These are phyloP conservation scores for Cladosporium colombiae DNA, from an alignment of 2,329 filamentous ascomycete genomes.

Conservation along the genomic window DNA sequence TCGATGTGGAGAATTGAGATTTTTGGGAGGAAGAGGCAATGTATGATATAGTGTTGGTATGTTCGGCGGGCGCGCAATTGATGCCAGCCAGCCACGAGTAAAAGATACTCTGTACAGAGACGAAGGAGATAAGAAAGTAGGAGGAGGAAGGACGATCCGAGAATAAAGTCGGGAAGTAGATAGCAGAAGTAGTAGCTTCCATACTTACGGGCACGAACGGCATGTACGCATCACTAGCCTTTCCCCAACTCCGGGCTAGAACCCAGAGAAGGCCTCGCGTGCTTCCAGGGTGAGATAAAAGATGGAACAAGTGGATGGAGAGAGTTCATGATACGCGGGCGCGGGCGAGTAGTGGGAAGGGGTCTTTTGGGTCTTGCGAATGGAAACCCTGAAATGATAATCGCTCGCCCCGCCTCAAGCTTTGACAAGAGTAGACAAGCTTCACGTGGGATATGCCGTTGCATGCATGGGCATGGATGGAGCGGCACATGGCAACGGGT, in stretches of 20 bases:
- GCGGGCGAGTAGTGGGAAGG: not conserved
- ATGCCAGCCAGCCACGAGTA: not conserved
- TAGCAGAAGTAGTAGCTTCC: not conserved
- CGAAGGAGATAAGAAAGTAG: not conserved
- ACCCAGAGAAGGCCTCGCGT: not conserved
- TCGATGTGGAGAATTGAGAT: not conserved
- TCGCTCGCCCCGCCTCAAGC: not conserved
- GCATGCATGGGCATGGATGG: not conserved
- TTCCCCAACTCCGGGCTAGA: not conserved
- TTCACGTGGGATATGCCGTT: conserved; percentile 9
- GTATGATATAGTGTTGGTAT: not conserved
- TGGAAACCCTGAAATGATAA: not conserved
- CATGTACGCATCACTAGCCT: not conserved
- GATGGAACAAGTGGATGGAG: not conserved
- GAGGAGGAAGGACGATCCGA: not conserved
- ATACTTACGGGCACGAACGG: not conserved
- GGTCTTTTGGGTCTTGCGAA: not conserved
- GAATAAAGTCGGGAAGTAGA: not conserved
- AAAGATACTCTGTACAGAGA: not conserved
- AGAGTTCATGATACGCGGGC: conserved; percentile 14
- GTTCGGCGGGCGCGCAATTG: not conserved
- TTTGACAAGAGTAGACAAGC: conserved; percentile 6
- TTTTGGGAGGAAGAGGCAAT: not conserved
- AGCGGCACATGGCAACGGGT: not conserved
- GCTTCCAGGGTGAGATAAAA: not conserved